Conservation (phyloP, 257 asterid species). For the Capsicum chinense region DNA sequence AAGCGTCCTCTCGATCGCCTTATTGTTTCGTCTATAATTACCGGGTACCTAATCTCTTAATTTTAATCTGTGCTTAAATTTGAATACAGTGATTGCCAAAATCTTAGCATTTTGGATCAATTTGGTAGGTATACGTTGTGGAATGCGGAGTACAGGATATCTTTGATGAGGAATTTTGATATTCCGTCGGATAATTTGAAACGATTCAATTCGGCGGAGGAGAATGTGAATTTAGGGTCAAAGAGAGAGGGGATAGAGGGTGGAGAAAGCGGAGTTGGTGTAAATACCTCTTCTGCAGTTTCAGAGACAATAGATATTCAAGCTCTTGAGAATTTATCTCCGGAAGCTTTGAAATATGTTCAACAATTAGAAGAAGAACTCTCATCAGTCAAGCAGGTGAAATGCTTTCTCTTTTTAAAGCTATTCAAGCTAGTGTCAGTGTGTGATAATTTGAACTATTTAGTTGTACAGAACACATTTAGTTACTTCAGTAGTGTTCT, state of each 20-base stretch:
- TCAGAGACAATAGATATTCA: conserved; percentile 33
- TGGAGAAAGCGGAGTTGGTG: conserved; percentile 43
- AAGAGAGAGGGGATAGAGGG: conserved; percentile 49
- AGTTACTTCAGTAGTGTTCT: background rate
- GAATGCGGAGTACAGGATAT: conserved; percentile 94
- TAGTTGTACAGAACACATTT: background rate
- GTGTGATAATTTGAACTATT: background rate
- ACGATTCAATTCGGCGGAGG: conserved; percentile 36
- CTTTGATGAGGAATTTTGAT: conserved; percentile 85
- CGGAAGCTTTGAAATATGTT: conserved; percentile 64
- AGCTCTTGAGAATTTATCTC: conserved; percentile 56
- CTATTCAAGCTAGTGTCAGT: background rate
- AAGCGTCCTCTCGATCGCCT: conserved; percentile 79
- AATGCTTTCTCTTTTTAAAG: conserved; percentile 23
- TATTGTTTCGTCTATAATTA: conserved; percentile 78
- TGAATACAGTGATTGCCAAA: background rate
- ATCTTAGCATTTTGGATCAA: conserved; percentile 17
- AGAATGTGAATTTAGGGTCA: conserved; percentile 43
- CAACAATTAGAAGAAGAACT: conserved; percentile 74
- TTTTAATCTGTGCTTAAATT: background rate
- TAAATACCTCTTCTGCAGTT: conserved; percentile 24
- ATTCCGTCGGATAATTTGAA: conserved; percentile 45
- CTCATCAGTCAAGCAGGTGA: conserved; percentile 72
- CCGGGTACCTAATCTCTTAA: conserved; percentile 62
- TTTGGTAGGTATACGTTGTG: conserved; percentile 81